Evolutionary conservation across 2,329 filamentous ascomycete species (phyloP).

Genomic region (Macroventuria anomochaeta): DNA sequence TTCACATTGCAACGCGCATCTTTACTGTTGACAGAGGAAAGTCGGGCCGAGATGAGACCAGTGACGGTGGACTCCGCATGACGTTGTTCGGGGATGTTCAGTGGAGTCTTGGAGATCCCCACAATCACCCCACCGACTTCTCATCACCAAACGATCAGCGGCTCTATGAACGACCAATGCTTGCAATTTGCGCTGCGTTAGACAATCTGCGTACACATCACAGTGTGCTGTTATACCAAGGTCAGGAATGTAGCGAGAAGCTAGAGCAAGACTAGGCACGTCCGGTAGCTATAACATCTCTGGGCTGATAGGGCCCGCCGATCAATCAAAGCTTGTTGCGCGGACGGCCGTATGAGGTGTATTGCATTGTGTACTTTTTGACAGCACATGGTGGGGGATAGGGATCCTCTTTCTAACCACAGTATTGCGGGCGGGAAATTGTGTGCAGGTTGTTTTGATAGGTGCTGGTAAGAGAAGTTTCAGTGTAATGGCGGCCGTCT

Average conservation of each 20-base stretch:
- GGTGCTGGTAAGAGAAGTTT: slow-evolving; percentile 22
- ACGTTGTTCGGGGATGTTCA: slow-evolving; percentile 5
- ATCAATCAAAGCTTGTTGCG: slow-evolving; percentile 27
- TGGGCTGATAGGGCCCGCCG: too few species aligned
- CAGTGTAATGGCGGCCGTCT: slow-evolving; percentile 34
- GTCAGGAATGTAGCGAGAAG: too few species aligned
- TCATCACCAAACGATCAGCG: slow-evolving; percentile 37
- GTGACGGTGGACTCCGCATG: background rate
- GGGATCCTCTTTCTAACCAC: background rate
- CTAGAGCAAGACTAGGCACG: too few species aligned
- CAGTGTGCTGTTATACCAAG: too few species aligned
- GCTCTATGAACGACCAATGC: too few species aligned
- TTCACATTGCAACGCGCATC: background rate
- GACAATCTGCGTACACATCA: too few species aligned
- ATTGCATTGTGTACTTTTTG: slow-evolving; percentile 32
- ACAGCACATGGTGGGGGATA: slow-evolving; percentile 19
- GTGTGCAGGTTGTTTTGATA: slow-evolving; percentile 18
- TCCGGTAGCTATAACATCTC: too few species aligned
- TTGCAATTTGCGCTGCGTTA: too few species aligned
- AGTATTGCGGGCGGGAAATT: background rate
- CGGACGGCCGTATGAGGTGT: slow-evolving; percentile 38
- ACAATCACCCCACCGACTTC: slow-evolving; percentile 10
- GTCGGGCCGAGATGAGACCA: background rate
- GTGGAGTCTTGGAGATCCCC: background rate
- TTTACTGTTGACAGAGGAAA: background rate